Percentiles rank a stretch among this genome's conserved stretches.
Conservation (phyloP, 495 filamentous ascomycete species). For the Parathielavia appendiculata region DNA sequence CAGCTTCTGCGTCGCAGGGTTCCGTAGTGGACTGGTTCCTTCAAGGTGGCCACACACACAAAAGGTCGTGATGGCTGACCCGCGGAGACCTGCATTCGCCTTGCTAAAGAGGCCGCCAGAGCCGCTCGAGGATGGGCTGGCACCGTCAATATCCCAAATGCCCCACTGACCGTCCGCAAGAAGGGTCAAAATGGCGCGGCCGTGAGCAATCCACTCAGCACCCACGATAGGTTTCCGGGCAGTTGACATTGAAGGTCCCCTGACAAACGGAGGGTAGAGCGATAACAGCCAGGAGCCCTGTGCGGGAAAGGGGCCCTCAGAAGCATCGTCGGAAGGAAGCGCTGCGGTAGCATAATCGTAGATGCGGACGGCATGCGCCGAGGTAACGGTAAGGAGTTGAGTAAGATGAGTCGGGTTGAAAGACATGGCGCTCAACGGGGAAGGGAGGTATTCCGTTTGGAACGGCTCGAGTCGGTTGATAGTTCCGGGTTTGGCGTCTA, state of each 20-base stretch:
- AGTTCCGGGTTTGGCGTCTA: constrained; percentile 36
- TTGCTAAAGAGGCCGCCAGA: constrained; percentile 53
- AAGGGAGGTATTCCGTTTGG: constrained; percentile 58
- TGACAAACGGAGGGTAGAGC: constrained; percentile 62
- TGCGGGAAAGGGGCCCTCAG: constrained; percentile 45
- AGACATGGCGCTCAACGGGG: constrained; percentile 58
- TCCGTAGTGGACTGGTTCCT: constrained; percentile 41
- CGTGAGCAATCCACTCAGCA: constrained; percentile 77
- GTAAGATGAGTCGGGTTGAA: constrained; percentile 65
- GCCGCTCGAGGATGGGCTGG: constrained; percentile 39
- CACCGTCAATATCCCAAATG: constrained; percentile 80
- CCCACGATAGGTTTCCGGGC: constrained; percentile 72
- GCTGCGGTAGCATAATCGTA: constrained; percentile 47
- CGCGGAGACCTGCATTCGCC: constrained; percentile 53
- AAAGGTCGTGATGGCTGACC: constrained; percentile 61
- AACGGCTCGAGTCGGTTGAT: constrained; percentile 51
- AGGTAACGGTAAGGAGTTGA: constrained; percentile 63
- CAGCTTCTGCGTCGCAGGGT: constrained; percentile 44
- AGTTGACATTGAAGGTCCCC: constrained; percentile 35
- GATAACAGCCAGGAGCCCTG: constrained; percentile 63
- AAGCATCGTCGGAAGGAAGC: constrained; percentile 41
- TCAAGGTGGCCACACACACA: constrained; percentile 64
- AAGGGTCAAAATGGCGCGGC: constrained; percentile 68
- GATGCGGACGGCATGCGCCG: constrained; percentile 64
- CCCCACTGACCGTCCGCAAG: constrained; percentile 88